These are phyloP conservation scores for Ustilago tritici DNA, from an alignment of 1,284 basidiomycete species.

Conservation along the genomic window DNA sequence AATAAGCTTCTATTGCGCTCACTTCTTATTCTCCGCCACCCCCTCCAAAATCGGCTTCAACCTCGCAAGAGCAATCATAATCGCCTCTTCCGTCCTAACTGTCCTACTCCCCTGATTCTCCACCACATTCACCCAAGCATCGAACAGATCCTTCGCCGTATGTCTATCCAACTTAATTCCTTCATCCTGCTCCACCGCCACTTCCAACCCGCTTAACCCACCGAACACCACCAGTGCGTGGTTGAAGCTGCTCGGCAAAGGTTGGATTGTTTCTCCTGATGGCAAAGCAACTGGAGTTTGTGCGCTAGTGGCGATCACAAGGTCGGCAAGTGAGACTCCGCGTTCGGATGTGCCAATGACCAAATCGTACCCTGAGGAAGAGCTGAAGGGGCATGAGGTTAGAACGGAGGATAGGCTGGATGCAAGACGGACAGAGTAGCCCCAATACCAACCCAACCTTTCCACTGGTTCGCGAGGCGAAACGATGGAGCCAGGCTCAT, in stretches of 20 bases:
- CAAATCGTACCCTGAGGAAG: constrained; percentile 58
- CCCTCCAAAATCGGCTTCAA: constrained; percentile 47
- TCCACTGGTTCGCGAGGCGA: constrained; percentile 62
- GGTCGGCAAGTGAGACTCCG: constrained; percentile 47
- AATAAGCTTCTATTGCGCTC: not conserved
- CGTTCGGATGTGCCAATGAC: constrained; percentile 68
- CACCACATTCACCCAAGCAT: constrained; percentile 68
- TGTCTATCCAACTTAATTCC: constrained; percentile 58
- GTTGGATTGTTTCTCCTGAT: constrained; percentile 21
- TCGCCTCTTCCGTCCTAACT: constrained; percentile 66
- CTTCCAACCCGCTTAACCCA: constrained; percentile 65
- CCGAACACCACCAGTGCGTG: constrained; percentile 67
- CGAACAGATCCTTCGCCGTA: constrained; percentile 63
- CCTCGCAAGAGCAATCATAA: constrained; percentile 58
- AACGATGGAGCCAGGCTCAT: constrained; percentile 45
- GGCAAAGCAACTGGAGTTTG: constrained; percentile 18
- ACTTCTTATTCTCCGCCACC: constrained; percentile 15
- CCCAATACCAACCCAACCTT: constrained; percentile 65
- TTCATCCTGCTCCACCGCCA: constrained; percentile 61
- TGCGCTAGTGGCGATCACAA: constrained; percentile 21
- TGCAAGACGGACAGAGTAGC: constrained; percentile 64
- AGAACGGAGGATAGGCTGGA: constrained; percentile 51
- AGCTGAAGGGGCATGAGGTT: constrained; percentile 33
- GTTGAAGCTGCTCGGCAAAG: constrained; percentile 26
- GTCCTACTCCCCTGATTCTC: constrained; percentile 67